Evolutionary conservation across 345 rosid species (phyloP).

Genomic region (Angophora floribunda): DNA sequence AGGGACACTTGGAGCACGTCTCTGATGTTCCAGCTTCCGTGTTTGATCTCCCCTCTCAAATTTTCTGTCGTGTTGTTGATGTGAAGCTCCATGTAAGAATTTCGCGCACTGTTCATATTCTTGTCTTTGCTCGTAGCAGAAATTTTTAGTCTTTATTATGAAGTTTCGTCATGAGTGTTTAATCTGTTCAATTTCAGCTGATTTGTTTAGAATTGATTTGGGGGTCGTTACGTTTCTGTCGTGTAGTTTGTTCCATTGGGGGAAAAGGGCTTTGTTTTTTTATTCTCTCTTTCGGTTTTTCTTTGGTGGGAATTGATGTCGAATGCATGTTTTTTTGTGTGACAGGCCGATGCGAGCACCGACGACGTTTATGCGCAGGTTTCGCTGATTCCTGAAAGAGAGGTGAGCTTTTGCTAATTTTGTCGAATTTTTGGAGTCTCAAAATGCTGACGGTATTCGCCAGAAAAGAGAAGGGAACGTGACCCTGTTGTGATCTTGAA

Average conservation of each 20-base stretch:
- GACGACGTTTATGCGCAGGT: constrained; percentile 98
- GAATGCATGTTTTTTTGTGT: constrained; percentile 6
- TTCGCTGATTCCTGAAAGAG: constrained; percentile 63
- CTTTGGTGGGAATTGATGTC: not conserved
- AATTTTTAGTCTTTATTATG: not conserved
- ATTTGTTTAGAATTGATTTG: not conserved
- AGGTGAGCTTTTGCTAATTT: constrained; percentile 34
- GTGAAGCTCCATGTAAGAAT: constrained; percentile 84
- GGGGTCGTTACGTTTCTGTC: not conserved
- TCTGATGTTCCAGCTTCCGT: constrained; percentile 50
- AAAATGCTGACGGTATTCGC: not conserved
- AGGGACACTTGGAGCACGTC: constrained; percentile 87
- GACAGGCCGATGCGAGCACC: constrained; percentile 80
- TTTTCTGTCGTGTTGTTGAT: constrained; percentile 89
- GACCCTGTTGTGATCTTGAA: not conserved
- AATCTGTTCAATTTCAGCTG: not conserved
- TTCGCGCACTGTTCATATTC: not conserved
- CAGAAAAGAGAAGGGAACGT: not conserved
- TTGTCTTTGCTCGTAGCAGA: not conserved
- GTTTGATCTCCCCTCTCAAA: constrained; percentile 60
- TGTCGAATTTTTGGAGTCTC: not conserved
- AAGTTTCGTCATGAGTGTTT: not conserved
- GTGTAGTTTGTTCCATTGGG: not conserved
- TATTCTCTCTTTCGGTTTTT: not conserved
- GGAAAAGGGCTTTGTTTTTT: not conserved